phyloP scores from a whole-genome alignment of 2,329 filamentous ascomycete genomes.

The Scortechinia acanthostroma region DNA sequence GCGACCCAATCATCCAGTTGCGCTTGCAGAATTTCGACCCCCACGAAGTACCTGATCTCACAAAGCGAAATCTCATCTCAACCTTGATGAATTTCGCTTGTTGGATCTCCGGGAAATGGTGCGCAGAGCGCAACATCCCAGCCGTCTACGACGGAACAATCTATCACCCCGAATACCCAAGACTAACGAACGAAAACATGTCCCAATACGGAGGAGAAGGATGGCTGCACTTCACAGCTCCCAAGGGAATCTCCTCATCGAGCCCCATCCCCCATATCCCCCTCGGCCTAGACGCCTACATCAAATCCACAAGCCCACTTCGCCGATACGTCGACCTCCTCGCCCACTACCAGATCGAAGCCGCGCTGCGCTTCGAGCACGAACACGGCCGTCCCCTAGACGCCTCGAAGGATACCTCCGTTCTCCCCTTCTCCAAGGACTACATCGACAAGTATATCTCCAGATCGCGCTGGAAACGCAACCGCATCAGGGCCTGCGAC shows the following conservation, averaged over 20 bases:
- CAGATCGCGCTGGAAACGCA: slow-evolving; percentile 28
- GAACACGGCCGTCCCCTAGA: slow-evolving; percentile 29
- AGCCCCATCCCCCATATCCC: slow-evolving; percentile 36
- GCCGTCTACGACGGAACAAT: slow-evolving; percentile 34
- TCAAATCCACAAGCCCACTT: slow-evolving; percentile 52
- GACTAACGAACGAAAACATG: slow-evolving; percentile 23
- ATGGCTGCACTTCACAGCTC: slow-evolving; percentile 22
- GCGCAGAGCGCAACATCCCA: slow-evolving; percentile 38
- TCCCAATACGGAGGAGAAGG: slow-evolving; percentile 25
- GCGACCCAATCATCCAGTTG: slow-evolving; percentile 30
- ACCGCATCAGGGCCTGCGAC: slow-evolving; percentile 28
- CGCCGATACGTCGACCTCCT: slow-evolving; percentile 54
- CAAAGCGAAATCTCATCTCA: slow-evolving; percentile 26
- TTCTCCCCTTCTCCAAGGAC: slow-evolving; percentile 13
- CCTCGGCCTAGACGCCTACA: slow-evolving; percentile 41
- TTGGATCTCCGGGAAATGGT: slow-evolving; percentile 40
- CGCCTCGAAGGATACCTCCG: slow-evolving; percentile 10
- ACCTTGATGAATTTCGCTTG: slow-evolving; percentile 48
- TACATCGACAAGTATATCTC: slow-evolving; percentile 38
- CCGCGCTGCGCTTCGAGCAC: slow-evolving; percentile 47
- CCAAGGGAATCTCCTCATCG: slow-evolving; percentile 30
- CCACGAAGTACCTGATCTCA: slow-evolving; percentile 24
- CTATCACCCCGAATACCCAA: slow-evolving; percentile 26
- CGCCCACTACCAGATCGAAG: slow-evolving; percentile 58
- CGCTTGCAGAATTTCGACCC: slow-evolving; percentile 15